Conservation (phyloP, 2,329 filamentous ascomycete species). For the Arachnopeziza araneosa region DNA sequence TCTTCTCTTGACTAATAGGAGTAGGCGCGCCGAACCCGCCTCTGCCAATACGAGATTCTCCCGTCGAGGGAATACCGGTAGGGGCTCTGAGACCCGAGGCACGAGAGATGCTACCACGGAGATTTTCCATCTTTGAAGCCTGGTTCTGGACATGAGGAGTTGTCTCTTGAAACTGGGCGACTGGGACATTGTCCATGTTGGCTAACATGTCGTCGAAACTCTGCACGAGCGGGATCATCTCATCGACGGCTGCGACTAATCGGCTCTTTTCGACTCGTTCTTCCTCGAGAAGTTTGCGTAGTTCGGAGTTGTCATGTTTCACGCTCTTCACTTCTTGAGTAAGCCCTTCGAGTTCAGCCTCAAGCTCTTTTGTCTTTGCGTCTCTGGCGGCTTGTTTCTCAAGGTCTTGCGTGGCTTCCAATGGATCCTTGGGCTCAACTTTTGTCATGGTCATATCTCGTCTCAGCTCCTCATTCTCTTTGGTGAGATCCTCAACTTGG, state of each 20-base stretch:
- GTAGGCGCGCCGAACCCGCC: constrained; percentile 23
- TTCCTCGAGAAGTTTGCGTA: constrained; percentile 61
- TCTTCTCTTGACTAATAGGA: constrained; percentile 19
- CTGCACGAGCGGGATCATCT: constrained; percentile 69
- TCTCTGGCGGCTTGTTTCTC: constrained; percentile 68
- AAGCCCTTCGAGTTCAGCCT: constrained; percentile 66
- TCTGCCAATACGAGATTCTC: constrained; percentile 42
- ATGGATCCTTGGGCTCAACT: constrained; percentile 41
- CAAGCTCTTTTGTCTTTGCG: constrained; percentile 75
- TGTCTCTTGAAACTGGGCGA: constrained; percentile 22
- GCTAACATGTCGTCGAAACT: constrained; percentile 32
- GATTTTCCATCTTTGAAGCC: constrained; percentile 40
- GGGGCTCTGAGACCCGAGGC: constrained; percentile 58
- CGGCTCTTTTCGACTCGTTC: constrained; percentile 82
- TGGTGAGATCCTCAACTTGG: constrained; percentile 61
- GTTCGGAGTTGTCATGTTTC: constrained; percentile 61
- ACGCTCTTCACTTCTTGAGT: constrained; percentile 66
- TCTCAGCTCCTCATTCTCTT: constrained; percentile 71
- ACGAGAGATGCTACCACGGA: constrained; percentile 50
- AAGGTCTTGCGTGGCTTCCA: constrained; percentile 35
- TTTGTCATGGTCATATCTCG: constrained; percentile 60
- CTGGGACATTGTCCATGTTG: constrained; percentile 23
- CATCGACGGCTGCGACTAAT: constrained; percentile 73
- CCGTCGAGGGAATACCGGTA: constrained; percentile 36
- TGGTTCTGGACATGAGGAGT: constrained; percentile 22